Evolutionary conservation across 2,329 filamentous ascomycete species (phyloP).

Genomic region (Cryoendolithus antarcticus): DNA sequence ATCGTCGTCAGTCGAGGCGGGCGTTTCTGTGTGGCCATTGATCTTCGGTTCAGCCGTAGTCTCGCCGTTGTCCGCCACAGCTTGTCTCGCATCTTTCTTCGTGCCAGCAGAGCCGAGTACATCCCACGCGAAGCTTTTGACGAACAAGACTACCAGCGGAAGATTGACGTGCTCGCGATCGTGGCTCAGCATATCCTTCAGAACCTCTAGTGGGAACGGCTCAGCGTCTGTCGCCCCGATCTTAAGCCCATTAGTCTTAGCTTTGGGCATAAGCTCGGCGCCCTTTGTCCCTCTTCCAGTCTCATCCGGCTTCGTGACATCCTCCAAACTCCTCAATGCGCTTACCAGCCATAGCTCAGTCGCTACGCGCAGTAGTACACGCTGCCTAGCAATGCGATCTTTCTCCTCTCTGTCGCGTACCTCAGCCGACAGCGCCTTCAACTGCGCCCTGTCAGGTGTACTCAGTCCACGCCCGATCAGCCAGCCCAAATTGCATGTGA

Average conservation of each 20-base stretch:
- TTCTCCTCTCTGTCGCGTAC: slow-evolving; percentile 91
- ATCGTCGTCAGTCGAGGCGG: slow-evolving; percentile 40
- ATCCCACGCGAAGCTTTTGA: slow-evolving; percentile 95
- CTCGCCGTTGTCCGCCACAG: slow-evolving; percentile 66
- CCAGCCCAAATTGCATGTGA: slow-evolving; percentile 87
- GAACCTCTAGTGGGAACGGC: slow-evolving; percentile 90
- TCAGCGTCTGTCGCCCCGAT: slow-evolving; percentile 59
- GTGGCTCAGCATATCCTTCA: slow-evolving; percentile 89
- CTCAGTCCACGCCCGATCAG: slow-evolving; percentile 80
- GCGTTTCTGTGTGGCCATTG: slow-evolving; percentile 40
- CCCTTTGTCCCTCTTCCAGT: slow-evolving; percentile 44
- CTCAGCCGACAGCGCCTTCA: slow-evolving; percentile 70
- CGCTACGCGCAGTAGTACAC: slow-evolving; percentile 74
- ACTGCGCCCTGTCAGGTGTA: slow-evolving; percentile 70
- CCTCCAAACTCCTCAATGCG: slow-evolving; percentile 67
- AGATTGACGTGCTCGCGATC: slow-evolving; percentile 88
- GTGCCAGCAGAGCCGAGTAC: slow-evolving; percentile 66
- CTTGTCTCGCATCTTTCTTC: slow-evolving; percentile 68
- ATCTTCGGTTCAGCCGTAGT: slow-evolving; percentile 33
- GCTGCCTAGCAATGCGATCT: slow-evolving; percentile 75
- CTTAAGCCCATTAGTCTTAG: slow-evolving; percentile 43
- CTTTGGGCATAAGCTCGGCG: slow-evolving; percentile 48
- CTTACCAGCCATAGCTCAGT: slow-evolving; percentile 95
- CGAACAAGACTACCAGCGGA: slow-evolving; percentile 83
- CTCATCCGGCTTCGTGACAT: slow-evolving; percentile 53